Conservation (phyloP, 2,329 filamentous ascomycete species). For the Didymella glomerata region DNA sequence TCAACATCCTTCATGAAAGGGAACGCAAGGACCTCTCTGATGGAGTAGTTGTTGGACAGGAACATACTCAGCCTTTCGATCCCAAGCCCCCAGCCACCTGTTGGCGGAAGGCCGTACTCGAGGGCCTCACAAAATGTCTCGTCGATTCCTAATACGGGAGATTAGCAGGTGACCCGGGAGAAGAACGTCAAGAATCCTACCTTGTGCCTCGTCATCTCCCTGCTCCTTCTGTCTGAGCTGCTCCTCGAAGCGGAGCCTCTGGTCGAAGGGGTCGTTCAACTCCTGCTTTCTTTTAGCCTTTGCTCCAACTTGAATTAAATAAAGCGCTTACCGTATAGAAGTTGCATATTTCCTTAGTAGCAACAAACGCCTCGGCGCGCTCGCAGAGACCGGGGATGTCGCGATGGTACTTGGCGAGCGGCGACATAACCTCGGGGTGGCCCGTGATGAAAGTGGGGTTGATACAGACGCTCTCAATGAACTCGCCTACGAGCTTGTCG, state of each 20-base stretch:
- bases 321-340: no score
- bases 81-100: conserved; percentile 92
- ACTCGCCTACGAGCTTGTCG: not conserved
- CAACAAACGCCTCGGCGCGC: conserved; percentile 96
- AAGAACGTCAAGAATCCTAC: no score
- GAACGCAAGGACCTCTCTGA: conserved; percentile 96
- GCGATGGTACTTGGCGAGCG: conserved; percentile 94
- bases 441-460: conserved; percentile 86
- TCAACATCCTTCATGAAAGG: conserved; percentile 89
- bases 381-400: conserved; percentile 79
- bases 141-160: conserved; percentile 73
- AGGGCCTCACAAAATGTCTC: conserved; percentile 93
- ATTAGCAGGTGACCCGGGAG: no score
- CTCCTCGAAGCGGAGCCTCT: conserved; percentile 78
- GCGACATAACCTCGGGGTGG: conserved; percentile 79
- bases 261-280: conserved; percentile 96
- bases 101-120: conserved; percentile 88
- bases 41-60: conserved; percentile 71
- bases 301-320: no score
- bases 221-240: conserved; percentile 91
- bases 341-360: conserved; percentile 96
- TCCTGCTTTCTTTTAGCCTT: conserved; percentile 49
- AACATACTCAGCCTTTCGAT: conserved; percentile 79
- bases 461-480: conserved; percentile 88
- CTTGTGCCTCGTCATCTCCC: conserved; percentile 95